A percentile compares a stretch with the other conserved stretches of the same genome.
Conservation (phyloP, 75 land plant genomes). For the Selaginella tamariscina region DNA sequence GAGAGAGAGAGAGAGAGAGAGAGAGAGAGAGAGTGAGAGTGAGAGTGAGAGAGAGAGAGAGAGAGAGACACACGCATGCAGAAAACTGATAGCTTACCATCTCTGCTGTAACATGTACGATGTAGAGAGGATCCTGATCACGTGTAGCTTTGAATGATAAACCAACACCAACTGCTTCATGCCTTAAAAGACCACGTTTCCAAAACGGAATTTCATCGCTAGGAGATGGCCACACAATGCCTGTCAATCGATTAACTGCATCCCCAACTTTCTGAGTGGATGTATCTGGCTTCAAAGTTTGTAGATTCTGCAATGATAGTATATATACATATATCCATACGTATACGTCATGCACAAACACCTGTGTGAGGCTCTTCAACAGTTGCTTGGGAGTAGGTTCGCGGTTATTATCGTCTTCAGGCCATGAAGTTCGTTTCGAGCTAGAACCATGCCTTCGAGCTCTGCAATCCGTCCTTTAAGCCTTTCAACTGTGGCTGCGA, state of each 20-base stretch:
- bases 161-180: not conserved
- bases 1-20: too few relatives aligned
- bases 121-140: slow-evolving; percentile 37
- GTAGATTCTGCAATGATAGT: not conserved
- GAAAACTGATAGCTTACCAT: too few relatives aligned
- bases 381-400: not conserved
- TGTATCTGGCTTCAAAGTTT: slow-evolving; percentile 8
- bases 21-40: too few relatives aligned
- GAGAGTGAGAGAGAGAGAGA: too few relatives aligned
- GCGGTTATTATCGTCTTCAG: not conserved
- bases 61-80: too few relatives aligned
- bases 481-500: slow-evolving; percentile 8
- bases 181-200: slow-evolving; percentile 28
- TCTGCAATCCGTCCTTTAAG: slow-evolving; percentile 18
- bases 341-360: too few relatives aligned
- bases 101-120: slow-evolving; percentile 60
- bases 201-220: slow-evolving; percentile 49
- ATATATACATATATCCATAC: not conserved
- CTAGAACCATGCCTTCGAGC: slow-evolving; percentile 2
- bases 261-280: not conserved
- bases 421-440: not conserved
- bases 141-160: slow-evolving; percentile 6
- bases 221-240: slow-evolving; percentile 49
- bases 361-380: not conserved
- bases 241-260: not conserved